Evolutionary conservation across 1,284 basidiomycete species (phyloP).

Genomic region (Cryptococcus sp.): DNA sequence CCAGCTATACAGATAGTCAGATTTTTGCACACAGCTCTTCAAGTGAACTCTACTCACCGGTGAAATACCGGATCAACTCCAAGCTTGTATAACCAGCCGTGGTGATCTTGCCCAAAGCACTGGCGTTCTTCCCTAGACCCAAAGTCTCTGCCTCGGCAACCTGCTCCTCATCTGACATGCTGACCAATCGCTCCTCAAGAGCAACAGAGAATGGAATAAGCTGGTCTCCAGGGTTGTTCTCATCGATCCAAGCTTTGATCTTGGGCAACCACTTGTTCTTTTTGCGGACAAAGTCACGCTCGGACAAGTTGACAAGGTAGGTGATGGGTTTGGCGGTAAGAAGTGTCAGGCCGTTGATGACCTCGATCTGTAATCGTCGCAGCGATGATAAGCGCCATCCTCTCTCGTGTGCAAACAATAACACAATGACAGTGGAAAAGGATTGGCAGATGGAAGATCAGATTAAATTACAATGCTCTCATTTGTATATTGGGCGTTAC

Average conservation of each 20-base stretch:
- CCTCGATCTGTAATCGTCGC: slow-evolving; percentile 70
- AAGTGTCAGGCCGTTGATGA: slow-evolving; percentile 88
- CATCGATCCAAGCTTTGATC: slow-evolving; percentile 98
- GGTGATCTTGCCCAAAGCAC: slow-evolving; percentile 85
- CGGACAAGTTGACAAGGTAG: slow-evolving; percentile 96
- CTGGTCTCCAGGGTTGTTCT: slow-evolving; percentile 92
- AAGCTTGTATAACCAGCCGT: slow-evolving; percentile 84
- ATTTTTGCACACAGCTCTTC: not conserved
- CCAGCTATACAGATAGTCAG: slow-evolving; percentile 54
- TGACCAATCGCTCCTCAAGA: slow-evolving; percentile 85
- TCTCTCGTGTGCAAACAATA: slow-evolving; percentile 7
- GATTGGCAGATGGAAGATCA: slow-evolving; percentile 51
- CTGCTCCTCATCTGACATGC: slow-evolving; percentile 66
- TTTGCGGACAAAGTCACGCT: slow-evolving; percentile 92
- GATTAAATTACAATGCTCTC: slow-evolving; percentile 58
- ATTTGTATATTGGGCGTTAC: slow-evolving; percentile 67
- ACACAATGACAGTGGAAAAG: slow-evolving; percentile 16
- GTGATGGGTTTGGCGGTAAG: slow-evolving; percentile 97
- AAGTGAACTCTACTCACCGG: slow-evolving; percentile 58
- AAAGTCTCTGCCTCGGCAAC: slow-evolving; percentile 68
- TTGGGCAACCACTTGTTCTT: slow-evolving; percentile 99
- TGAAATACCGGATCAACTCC: slow-evolving; percentile 95
- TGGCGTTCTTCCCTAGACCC: slow-evolving; percentile 53
- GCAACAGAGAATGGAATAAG: slow-evolving; percentile 98
- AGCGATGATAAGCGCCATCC: too few relatives aligned